Base-by-base conservation (phyloP, 805 yeast genomes). In the Candida morakotiae region DNA sequence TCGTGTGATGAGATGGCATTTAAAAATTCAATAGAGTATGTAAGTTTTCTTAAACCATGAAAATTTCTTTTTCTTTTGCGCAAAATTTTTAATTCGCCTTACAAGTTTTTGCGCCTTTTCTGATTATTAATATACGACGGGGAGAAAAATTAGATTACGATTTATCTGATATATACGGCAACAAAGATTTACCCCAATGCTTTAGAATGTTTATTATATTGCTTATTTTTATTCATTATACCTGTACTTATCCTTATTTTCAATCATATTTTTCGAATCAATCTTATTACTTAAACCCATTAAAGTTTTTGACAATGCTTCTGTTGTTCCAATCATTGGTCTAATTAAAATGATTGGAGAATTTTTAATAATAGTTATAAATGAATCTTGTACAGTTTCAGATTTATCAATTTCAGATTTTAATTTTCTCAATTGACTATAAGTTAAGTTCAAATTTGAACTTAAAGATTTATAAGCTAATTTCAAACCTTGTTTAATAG, bases 261-360 rank as follows among this genome's bases (percentile, higher is more conserved):
- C 78, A 28, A 62, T 55, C 36, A 75, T 68, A 43, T 80, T 77
- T 16, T 69, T 68, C 1, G 88, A 82, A 53, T 87, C 91, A 23
- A 89, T 61, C 43, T 82, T 83, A 53, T 87, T 88, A 28, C 87
- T 79, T 6, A 89, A 70, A 1, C 98, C 98, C 63, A 87, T 73
- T 35, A 89, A 65, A 0, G 95, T 74, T 51, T 80, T 84, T 5
- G 91, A 82, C 5, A 89, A 70, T 0, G 95, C 95, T 55, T 87
- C 96, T 0, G 96, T 84, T 0, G 95, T 87, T 2, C 97, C 98
- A 48, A 89, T 87, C 43, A 87, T 72, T 2, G 97, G 96, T 29
- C 96, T 59, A 2, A 89, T 70, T 11, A 89, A 58, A 14, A 87
- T 81, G 11, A 87, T 77, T 0, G 97, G 97, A 1, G 95, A 78